Percentiles rank a stretch among this genome's conserved stretches.
These are phyloP conservation scores for Scheffersomyces amazonensis DNA, from an alignment of 805 yeast genomes.

Conservation along the genomic window DNA sequence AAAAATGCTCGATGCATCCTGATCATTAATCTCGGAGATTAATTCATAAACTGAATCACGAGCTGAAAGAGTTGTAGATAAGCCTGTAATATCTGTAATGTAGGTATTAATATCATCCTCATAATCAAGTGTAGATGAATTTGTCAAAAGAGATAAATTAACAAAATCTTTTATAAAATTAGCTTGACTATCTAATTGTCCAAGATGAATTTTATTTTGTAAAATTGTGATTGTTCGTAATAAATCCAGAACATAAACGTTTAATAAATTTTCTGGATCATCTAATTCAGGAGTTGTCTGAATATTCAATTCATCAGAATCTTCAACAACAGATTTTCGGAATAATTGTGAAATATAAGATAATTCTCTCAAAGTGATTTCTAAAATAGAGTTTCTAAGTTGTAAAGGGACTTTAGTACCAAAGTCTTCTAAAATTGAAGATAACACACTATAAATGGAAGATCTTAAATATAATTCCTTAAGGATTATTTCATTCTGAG, in stretches of 20 bases:
- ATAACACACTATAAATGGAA: constrained; percentile 23
- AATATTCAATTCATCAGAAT: constrained; percentile 2
- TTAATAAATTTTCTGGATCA: constrained; percentile 12
- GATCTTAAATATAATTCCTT: constrained; percentile 22
- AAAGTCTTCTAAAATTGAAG: constrained; percentile 24
- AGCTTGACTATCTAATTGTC: constrained; percentile 14
- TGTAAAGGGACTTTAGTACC: constrained; percentile 18
- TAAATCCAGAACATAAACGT: constrained; percentile 25
- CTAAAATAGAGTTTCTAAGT: constrained; percentile 11
- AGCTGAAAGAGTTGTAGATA: constrained; percentile 49
- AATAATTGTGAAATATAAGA: constrained; percentile 10
- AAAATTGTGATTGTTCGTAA: constrained; percentile 28
- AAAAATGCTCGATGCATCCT: constrained; percentile 32
- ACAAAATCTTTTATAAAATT: constrained; percentile 25
- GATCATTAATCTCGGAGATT: constrained; percentile 45
- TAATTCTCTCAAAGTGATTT: constrained; percentile 21
- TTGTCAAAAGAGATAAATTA: constrained; percentile 39
- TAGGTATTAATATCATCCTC: constrained; percentile 61
- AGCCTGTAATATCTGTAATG: constrained; percentile 72
- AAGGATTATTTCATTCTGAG: constrained; percentile 3
- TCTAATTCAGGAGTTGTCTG: constrained; percentile 6
- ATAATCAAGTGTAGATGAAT: constrained; percentile 46
- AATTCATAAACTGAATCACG: constrained; percentile 64
- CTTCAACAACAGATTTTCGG: constrained; percentile 8
- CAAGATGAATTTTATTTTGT: constrained; percentile 22